Percentiles rank a stretch among this genome's conserved stretches.
These are phyloP conservation scores for Hymenoscyphus occultus DNA, from an alignment of 2,329 filamentous ascomycete species.

Conservation along the genomic window DNA sequence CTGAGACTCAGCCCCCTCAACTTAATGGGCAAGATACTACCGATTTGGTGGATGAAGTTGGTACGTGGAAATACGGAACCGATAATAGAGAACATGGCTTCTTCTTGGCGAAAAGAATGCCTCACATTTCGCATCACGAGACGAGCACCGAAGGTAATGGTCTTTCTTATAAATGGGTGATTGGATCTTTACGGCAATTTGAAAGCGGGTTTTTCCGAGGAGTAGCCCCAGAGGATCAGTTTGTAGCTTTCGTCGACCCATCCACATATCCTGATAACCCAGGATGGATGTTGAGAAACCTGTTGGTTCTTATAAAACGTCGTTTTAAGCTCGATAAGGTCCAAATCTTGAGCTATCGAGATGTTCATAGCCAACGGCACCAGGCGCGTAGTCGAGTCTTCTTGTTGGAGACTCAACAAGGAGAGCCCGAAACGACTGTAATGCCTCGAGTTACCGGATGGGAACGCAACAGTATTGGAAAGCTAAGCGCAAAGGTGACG, in stretches of 20 bases:
- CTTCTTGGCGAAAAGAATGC: conserved; percentile 83
- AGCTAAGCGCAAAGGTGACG: conserved; percentile 72
- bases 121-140: conserved; percentile 33
- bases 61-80: conserved; percentile 81
- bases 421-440: conserved; percentile 34
- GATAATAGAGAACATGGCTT: conserved; percentile 89
- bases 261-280: conserved; percentile 86
- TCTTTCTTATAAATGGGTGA: conserved; percentile 67
- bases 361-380: conserved; percentile 73
- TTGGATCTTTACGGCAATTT: conserved; percentile 72
- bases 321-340: conserved; percentile 74
- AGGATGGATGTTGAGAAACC: conserved; percentile 89
- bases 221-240: conserved; percentile 69
- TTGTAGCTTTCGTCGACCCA: conserved; percentile 84
- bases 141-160: conserved; percentile 41
- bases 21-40: conserved; percentile 70
- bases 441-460: conserved; percentile 94
- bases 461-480: conserved; percentile 80
- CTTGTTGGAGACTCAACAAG: conserved; percentile 37
- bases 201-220: conserved; percentile 85
- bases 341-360: conserved; percentile 87
- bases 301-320: conserved; percentile 79
- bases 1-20: conserved; percentile 48
- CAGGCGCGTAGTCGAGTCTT: conserved; percentile 80
- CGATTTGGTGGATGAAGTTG: conserved; percentile 74